Conservation (phyloP, 805 yeast genomes). For the Komagataella phaffii region DNA sequence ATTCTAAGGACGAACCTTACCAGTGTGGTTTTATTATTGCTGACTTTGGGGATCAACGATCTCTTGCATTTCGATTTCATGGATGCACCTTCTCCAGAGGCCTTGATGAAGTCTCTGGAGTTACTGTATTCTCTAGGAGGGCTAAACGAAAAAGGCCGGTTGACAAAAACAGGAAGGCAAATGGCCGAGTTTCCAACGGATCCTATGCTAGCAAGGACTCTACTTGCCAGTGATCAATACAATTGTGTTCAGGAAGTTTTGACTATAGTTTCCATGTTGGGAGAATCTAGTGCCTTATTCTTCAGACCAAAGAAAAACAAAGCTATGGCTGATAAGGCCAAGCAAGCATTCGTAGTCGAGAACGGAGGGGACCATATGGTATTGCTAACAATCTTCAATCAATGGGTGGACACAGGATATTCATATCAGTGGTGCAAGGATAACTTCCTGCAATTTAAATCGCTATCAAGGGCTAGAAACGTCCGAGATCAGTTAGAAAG, state of each 20-base stretch:
- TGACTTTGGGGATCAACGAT: conserved; percentile 80
- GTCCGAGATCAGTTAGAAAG: conserved; percentile 56
- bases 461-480: conserved; percentile 54
- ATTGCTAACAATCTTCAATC: conserved; percentile 58
- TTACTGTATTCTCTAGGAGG: conserved; percentile 83
- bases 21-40: conserved; percentile 58
- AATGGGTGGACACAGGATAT: conserved; percentile 57
- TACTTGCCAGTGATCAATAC: conserved; percentile 47
- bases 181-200: conserved; percentile 92
- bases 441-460: conserved; percentile 64
- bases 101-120: conserved; percentile 66
- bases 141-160: conserved; percentile 59
- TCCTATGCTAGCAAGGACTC: conserved; percentile 73
- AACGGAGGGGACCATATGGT: conserved; percentile 71
- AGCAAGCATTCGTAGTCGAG: conserved; percentile 35
- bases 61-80: conserved; percentile 74
- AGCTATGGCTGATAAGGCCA: conserved; percentile 51
- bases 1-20: conserved; percentile 77
- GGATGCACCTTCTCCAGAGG: conserved; percentile 74
- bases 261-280: conserved; percentile 71
- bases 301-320: conserved; percentile 57
- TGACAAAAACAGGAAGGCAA: conserved; percentile 65
- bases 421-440: conserved; percentile 79
- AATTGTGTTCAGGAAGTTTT: conserved; percentile 58
- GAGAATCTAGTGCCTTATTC: conserved; percentile 62